Evolutionary conservation across 2,329 filamentous ascomycete genomes (phyloP), one percentile per base, ranked within the genome.

Genomic region (Ascocoryne sarcoides): DNA sequence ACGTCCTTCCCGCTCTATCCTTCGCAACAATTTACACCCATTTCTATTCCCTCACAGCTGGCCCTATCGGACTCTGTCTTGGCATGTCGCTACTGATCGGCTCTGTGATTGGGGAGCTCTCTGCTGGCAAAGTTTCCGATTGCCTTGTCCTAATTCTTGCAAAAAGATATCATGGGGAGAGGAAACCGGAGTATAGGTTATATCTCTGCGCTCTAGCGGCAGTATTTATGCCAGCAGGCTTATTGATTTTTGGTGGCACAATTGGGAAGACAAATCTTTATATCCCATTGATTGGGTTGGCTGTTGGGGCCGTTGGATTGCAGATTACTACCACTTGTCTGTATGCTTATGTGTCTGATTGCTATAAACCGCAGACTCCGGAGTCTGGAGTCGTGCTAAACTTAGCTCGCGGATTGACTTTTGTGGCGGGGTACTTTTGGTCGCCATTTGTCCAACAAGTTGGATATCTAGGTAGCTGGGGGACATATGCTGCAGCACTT

Each of bases 321-420:
- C 55, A 57, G 21, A 56, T 57, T 17, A 44, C 49, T 1, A 44
- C 37, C 15, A 57, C 55, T 1, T 49, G 44, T 5, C 48, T 57
- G 10, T 57, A 57, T 26, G 43, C 53, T 15, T 57, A 57, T 34
- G 43, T 53, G 7, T 51, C 49, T 2, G 55, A 57, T 34, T 53
- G 51, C 40, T 57, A 57, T 28, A 51, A 48, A 18, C 45, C 53
- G 2, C 53, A 54, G 18, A 56, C 53, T 1, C 43, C 55, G 3
- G 53, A 56, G 32, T 46, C 40, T 1, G 55, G 55, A 4, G 51
- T 53, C 2, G 37, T 57, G 8, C 55, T 57, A 36, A 57, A 57
- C 23, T 42, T 55, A 0, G 38, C 36, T 10, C 40, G 55, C 1
- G 55, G 55, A 4, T 29, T 57, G 2, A 46, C 39, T 12, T 57